Evolutionary conservation across 345 rosid genomes (phyloP), one percentile per base, ranked within the genome.

Genomic region (Boechera stricta): DNA sequence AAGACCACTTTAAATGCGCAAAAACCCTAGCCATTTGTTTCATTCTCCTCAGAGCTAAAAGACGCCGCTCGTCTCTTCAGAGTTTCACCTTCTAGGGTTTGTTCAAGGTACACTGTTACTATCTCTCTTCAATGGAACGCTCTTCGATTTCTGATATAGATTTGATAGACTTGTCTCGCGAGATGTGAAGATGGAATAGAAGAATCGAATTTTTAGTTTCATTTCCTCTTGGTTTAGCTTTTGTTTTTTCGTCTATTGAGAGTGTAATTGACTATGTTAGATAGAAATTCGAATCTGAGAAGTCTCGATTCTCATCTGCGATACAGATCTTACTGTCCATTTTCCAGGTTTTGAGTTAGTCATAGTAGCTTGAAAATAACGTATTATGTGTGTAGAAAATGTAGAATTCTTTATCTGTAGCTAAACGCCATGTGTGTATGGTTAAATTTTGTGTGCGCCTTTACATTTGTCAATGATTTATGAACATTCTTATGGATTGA

Each of bases 1-100:
- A 4, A 54, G 71, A 35, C 5, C 41, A 44, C 74, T 79, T 73
- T 79, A 79, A 67, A 73, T 52, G 29, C 59, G 3, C 4, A 29
- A 47, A 78, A 79, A 29, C 78, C 78, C 71, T 61, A 67, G 57
- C 12, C 39, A 9, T 45, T 45, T 54, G 28, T 1, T 36, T 28
- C 53, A 62, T 68, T 77, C 55, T 54, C 31, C 55, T n/a, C 26
- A 64, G 67, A 72, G 65, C 71, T 45, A 44, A 38, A 45, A 45
- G 18, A 55, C 75, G 82, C 82, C 82, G 78, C 62, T 65, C 65
- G 48, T 61, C 69, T 41, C 70, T 53, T 45, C 67, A 65, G 54
- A 78, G n/a, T 66, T 66, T 54, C 74, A 58, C 53, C 67, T 70
- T 71, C 67, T n/a, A 77, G 61, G 32, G 6, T 55, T 68, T 55